phyloP scores from a whole-genome alignment of 352 stramenopile genomes.

The Phytophthora colocasiae region DNA sequence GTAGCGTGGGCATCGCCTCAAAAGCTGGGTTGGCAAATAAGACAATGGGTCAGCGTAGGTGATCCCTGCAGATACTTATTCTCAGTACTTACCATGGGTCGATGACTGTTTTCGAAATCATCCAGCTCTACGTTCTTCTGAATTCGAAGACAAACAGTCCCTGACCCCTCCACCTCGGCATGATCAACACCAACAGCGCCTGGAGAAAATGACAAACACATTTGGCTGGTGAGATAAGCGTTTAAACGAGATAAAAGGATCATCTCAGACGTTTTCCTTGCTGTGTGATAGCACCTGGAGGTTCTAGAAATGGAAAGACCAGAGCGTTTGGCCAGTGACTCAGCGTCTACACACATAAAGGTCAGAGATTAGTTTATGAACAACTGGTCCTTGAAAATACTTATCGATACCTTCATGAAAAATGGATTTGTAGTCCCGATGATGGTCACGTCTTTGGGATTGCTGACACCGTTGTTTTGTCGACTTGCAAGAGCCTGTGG shows the following conservation, averaged over 20 bases:
- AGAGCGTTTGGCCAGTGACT: constrained; percentile 84
- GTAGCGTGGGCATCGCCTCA: constrained; percentile 66
- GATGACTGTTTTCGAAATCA: constrained; percentile 45
- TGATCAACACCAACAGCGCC: constrained; percentile 11
- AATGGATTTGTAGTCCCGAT: constrained; percentile 90
- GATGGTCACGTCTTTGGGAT: constrained; percentile 57
- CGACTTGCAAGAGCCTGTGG: constrained; percentile 55
- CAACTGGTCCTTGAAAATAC: neutral
- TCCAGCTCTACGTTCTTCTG: constrained; percentile 59
- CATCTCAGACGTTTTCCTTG: constrained; percentile 26
- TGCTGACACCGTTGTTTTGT: constrained; percentile 64
- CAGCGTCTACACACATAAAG: constrained; percentile 48
- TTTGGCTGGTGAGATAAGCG: neutral
- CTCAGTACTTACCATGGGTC: constrained; percentile 40
- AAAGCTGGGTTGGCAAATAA: constrained; percentile 38
- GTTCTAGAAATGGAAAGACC: constrained; percentile 78
- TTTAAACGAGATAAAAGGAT: neutral
- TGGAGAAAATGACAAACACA: constrained; percentile 1
- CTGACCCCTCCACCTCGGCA: constrained; percentile 40
- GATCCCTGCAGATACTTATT: neutral
- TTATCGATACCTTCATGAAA: constrained; percentile 79
- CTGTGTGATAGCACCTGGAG: constrained; percentile 23
- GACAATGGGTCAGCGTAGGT: constrained; percentile 13
- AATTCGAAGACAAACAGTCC: constrained; percentile 59
- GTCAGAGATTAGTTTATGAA: neutral